Conservation (phyloP, 768 basidiomycete genomes). For the Ramaria rubella region DNA sequence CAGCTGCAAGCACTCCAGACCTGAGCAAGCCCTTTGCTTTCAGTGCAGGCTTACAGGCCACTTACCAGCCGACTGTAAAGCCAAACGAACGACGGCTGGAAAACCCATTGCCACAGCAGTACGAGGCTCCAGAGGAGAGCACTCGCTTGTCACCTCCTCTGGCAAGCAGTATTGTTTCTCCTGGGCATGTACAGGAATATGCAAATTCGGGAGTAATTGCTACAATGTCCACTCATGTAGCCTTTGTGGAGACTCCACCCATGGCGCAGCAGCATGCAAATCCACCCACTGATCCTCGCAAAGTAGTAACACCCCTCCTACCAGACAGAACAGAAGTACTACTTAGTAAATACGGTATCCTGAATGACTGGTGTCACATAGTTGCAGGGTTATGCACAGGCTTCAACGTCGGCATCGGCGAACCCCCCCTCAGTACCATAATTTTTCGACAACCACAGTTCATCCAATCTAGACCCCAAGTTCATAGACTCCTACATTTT, state of each 20-base stretch:
- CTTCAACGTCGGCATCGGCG: not conserved
- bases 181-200: conserved; percentile 17
- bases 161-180: conserved; percentile 25
- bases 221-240: conserved; percentile 25
- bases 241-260: no score
- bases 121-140: conserved; percentile 5
- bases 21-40: conserved; percentile 20
- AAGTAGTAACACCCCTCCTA: conserved; percentile 28
- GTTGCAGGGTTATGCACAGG: conserved; percentile 27
- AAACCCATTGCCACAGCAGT: conserved; percentile 15
- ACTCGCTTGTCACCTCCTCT: conserved; percentile 18
- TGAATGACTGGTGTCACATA: conserved; percentile 24
- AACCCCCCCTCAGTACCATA: not conserved
- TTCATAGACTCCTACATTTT: conserved; percentile 31
- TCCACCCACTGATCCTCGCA: conserved; percentile 24
- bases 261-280: no score
- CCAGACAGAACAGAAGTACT: conserved; percentile 13
- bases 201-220: conserved; percentile 18
- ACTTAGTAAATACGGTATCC: conserved; percentile 15
- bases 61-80: conserved; percentile 18
- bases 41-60: no score
- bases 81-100: conserved; percentile 17
- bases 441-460: conserved; percentile 30
- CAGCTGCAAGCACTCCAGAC: not conserved
- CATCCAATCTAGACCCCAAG: conserved; percentile 20